Evolutionary conservation across 768 basidiomycete species (phyloP), one percentile per base, ranked within the genome.

Genomic region (Rossbeevera mucosa): DNA sequence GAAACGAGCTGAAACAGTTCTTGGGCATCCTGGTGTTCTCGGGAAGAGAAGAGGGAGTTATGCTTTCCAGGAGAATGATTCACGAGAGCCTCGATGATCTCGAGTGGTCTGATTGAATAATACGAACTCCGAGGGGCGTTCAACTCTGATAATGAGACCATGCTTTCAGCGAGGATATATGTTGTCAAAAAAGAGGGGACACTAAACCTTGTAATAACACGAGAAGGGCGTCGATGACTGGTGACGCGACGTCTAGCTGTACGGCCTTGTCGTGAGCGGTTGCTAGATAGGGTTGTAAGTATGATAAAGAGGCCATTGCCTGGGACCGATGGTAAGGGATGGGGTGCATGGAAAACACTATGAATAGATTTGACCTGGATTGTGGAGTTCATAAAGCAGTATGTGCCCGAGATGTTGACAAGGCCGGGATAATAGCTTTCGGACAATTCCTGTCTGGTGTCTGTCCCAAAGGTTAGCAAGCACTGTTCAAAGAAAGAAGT

Each of bases 381-480:
- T 3, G 93, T 93, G 12, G 95, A 94, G 67, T 98, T 95, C 85
- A 97, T 90, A 75, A 96, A 98, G 65, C 95, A 97, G 58, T 95
- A 90, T 47, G 93, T 95, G 11, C 94, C 94, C 8, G 93, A 94
- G 31, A 94, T 86, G 63, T 97, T 97, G 64, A 96, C 88, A 46
- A 97, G 85, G 0, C 94, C 94, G 2, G 94, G 88, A 68, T 91
- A 96, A 61, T 83, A 78, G 20, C 77, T 75, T 14, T 77, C 64
- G 28, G 40, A 43, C 14, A 38, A 40, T 25, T 59, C 67, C 43
- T 63, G 64, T 54, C 61, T 67, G 42, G 52, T 30, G 20, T 63
- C 67, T 68, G 47, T 22, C 40, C 22, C 5, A 20, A 41, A 45
- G 40, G 21, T 56, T 20, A 55, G 46, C 29, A 36, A 30, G 20